Base-by-base conservation (phyloP, 441 rosid genomes). In the Raphanus hybrid region DNA sequence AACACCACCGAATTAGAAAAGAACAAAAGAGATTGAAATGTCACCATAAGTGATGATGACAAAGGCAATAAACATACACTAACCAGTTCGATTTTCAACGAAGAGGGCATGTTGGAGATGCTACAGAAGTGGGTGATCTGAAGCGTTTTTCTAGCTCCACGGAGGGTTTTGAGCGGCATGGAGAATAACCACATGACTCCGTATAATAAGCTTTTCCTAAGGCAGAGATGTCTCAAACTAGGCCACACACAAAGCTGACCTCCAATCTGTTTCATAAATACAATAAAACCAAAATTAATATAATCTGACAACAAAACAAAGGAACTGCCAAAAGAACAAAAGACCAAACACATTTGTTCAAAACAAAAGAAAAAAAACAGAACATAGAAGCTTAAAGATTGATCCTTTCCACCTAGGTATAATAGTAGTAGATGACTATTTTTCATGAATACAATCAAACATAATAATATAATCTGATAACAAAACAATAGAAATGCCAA, bases 1-100 rank as follows among this genome's bases (percentile, higher is more conserved):
- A 70, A 75, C 34, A 70, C 39, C 65, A 60, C 69, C 48, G 70
- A 48, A 15, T 52, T 52, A 71, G 32, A 78, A 76, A 9, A 34
- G 14, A 35, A 55, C 57, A 26, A 16, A 26, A 26, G 1, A 66
- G 50, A 63, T 63, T 27, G 39, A 26, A 26, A 59, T 7, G 10
- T 43, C 18, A 23, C 0, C 26, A 23, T 64, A 70, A 14, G 57
- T 50, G 20, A 5, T 48, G 52, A 41, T 41, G 26, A 39, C 3
- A 50, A 29, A 66, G 50, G 9, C 69, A 64, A 29, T 3, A 45
- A 69, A 16, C 12, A 20, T 43, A 69, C 23, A 52, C 87, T 83
- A 76, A 93, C 98, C 91, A 96, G 83, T 84, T 96, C 97, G 55
- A 96, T 96, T 83, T 96, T 94, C 80, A 96, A 84, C 0, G 99